Conservation (phyloP, 768 basidiomycete genomes). For the Trametes sanguinea region DNA sequence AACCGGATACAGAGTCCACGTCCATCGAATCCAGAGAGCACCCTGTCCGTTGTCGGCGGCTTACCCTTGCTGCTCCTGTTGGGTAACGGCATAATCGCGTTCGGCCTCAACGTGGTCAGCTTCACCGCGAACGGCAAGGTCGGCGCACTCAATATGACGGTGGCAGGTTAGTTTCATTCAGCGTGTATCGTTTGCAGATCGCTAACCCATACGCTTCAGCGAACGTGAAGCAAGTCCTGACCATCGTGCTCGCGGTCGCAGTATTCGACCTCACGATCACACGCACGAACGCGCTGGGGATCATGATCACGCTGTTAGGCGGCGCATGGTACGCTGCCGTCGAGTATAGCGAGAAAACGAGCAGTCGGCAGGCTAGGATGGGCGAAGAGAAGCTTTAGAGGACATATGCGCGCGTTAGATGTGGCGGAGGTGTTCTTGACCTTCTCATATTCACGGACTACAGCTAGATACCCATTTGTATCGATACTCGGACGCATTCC, state of each 20-base stretch:
- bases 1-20: constrained; percentile 43
- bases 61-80: constrained; percentile 52
- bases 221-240: constrained; percentile 93
- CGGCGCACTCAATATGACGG: constrained; percentile 88
- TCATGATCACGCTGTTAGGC: constrained; percentile 79
- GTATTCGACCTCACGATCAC: constrained; percentile 86
- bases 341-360: constrained; percentile 43
- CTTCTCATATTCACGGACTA: constrained; percentile 5
- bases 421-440: neutral
- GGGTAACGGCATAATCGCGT: constrained; percentile 86
- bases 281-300: constrained; percentile 77
- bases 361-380: neutral
- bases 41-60: constrained; percentile 15
- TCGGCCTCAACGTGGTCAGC: constrained; percentile 89
- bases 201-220: constrained; percentile 43
- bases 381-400: neutral
- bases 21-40: neutral
- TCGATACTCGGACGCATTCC: constrained; percentile 1
- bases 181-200: neutral
- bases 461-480: constrained; percentile 12
- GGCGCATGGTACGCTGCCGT: constrained; percentile 80
- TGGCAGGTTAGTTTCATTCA: constrained; percentile 62
- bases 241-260: constrained; percentile 78
- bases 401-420: neutral
- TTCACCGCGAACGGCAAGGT: constrained; percentile 95